Percentiles rank a stretch among this genome's conserved stretches.
Conservation (phyloP, 306 rosid species). For the Adenanthera pavonina region DNA sequence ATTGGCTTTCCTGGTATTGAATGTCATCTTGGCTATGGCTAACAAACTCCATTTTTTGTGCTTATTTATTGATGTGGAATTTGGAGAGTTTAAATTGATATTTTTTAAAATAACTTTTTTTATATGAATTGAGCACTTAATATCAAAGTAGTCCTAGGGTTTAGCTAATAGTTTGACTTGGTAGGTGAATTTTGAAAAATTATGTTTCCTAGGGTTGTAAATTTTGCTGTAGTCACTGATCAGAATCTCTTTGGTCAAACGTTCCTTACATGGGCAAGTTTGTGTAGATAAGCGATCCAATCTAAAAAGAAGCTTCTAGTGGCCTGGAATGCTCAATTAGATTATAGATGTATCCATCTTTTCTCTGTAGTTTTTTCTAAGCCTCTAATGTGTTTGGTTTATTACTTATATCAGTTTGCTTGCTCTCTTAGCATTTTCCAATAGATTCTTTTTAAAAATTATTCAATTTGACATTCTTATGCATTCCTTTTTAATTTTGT, state of each 20-base stretch:
- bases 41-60: background rate
- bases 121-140: background rate
- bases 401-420: background rate
- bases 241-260: constrained; percentile 20
- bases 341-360: background rate
- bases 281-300: background rate
- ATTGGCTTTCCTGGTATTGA: background rate
- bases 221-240: background rate
- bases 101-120: too few relatives aligned
- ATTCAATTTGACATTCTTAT: constrained; percentile 19
- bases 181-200: constrained; percentile 19
- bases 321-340: background rate
- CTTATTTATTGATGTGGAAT: too few relatives aligned
- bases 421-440: background rate
- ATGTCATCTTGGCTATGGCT: background rate
- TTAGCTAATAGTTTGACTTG: background rate
- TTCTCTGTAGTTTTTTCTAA: background rate
- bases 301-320: background rate
- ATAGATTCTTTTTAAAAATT: constrained; percentile 40
- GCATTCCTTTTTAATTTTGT: constrained; percentile 16
- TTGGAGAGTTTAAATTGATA: background rate
- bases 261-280: constrained; percentile 13
- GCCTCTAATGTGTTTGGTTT: constrained; percentile 16
- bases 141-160: background rate
- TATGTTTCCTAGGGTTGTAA: constrained; percentile 6